Base-by-base conservation (phyloP, 2,329 filamentous ascomycete species). In the Pestalotiopsis sp. region DNA sequence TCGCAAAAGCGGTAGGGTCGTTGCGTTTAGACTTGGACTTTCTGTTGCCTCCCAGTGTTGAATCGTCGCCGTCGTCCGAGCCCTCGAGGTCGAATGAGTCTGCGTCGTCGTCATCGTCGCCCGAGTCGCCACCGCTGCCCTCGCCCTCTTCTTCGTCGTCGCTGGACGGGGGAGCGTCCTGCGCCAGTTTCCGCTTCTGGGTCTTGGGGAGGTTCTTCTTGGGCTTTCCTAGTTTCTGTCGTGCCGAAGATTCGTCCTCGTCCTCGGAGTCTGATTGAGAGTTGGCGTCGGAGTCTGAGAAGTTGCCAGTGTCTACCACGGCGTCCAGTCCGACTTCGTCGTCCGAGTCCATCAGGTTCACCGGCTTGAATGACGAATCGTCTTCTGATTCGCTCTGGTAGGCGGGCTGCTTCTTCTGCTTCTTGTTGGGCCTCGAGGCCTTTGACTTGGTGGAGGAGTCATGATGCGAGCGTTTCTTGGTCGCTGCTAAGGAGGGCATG, bases 1-100 rank as follows among this genome's bases (percentile, higher is more conserved):
- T 97, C 27, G 95, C 93, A 80, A 99, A 98, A 66, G 93, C 94
- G 72, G 87, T 85, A 2, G 96, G 95, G 80, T 99, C 95, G 82
- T 97, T 97, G 77, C 95, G 92, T 82, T 98, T 98, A 14, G 91
- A 90, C 76, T 90, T 92, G 49, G 77, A 81, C 61, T 73, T 77
- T 13, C 71, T 56, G 11, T 74, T 73, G 52, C 73, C 75, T 11
- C 75, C 78, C 31, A 77, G 78, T 68, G 72, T 75, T 58, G 77
- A 78, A 61, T 80, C 80, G 64, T 80, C 79, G 52, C 81, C 81
- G 23, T 84, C 82, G 13, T 83, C 82, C 52, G 80, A 76, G 31
- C 77, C 80, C 13, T 82, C 79, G 5, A 82, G 81, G 2, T 79
- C 80, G 59, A 75, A 78, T 27, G 77, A 79, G 14, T 75, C 77